Base-by-base conservation (phyloP, 768 basidiomycete species). In the Termitomyces sp. region DNA sequence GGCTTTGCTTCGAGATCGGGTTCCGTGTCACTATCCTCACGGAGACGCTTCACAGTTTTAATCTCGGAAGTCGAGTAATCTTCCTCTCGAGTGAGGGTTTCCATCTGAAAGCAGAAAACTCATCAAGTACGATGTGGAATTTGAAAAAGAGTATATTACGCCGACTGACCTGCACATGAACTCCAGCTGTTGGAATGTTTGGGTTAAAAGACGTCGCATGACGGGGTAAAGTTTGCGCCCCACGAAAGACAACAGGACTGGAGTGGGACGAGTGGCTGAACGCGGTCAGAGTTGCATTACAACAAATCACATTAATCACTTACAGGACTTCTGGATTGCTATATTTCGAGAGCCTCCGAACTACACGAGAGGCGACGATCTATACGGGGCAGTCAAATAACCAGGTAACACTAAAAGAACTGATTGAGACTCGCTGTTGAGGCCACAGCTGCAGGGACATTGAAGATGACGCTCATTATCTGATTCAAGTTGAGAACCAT, bases 401-500 rank as follows among this genome's bases (percentile, higher is more conserved):
- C 19, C 9, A 9, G 6, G 14, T 12, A 14, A 44, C 3, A 12
- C 6, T 8, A 26, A 1, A 17, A 30, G 9, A 6, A 17, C 23
- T 44, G 15, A 4, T 31, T 19, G 42, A 62, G 10, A 68, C 78
- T 49, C 62, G 81, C 78, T 3, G 79, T 82, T 19, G 78, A 78
- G 35, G 73, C 72, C 35, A 82, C 75, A 26, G 81, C 83, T 26
- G 84, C 83, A 44, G 85, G 84, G 15, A 85, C 82, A 58, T 84
- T 85, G 70, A 84, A 84, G 35, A 85, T 76, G 49, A 86, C 71
- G 38, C 73, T 79, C 86, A 88, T 86, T 60, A 87, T 78, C 14
- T 80, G 71, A 65, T 87, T 89, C 41, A 87, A 69, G 63, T 85
- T 74, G 41, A 86, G 51, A 28, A 84, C 64, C 85, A 88, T 87